phyloP scores from a whole-genome alignment of 1,284 basidiomycete genomes.

The Trametes polyzona region DNA sequence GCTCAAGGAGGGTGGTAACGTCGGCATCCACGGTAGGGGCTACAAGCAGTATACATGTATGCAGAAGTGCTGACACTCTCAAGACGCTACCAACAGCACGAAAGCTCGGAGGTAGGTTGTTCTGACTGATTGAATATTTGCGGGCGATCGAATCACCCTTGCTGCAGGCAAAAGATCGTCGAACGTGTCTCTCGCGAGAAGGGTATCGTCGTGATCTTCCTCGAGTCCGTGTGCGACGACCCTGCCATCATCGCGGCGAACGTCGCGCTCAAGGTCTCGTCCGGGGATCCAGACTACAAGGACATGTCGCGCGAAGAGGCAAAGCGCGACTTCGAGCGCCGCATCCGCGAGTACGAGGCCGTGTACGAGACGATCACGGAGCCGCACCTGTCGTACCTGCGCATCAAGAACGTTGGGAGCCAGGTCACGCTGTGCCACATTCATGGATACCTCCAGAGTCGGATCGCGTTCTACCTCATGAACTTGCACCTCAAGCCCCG shows the following conservation, averaged over 20 bases:
- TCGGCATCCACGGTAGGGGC: slow-evolving; percentile 90
- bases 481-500: slow-evolving; percentile 97
- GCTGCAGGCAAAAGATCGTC: slow-evolving; percentile 75
- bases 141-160: not conserved
- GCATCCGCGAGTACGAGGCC: slow-evolving; percentile 92
- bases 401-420: slow-evolving; percentile 88
- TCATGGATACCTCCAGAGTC: slow-evolving; percentile 92
- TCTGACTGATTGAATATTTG: not conserved
- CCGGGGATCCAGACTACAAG: slow-evolving; percentile 97
- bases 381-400: slow-evolving; percentile 83
- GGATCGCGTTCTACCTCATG: slow-evolving; percentile 99
- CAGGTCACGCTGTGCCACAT: slow-evolving; percentile 86
- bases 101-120: slow-evolving; percentile 62
- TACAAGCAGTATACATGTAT: not conserved
- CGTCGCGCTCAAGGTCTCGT: slow-evolving; percentile 93
- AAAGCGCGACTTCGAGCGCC: slow-evolving; percentile 86
- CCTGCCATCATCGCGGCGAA: slow-evolving; percentile 94
- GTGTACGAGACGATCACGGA: slow-evolving; percentile 97
- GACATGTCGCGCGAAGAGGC: slow-evolving; percentile 87
- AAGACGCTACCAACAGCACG: slow-evolving; percentile 95
- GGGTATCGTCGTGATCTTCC: slow-evolving; percentile 89
- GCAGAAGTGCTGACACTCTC: not conserved
- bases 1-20: slow-evolving; percentile 95
- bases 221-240: slow-evolving; percentile 95
- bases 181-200: slow-evolving; percentile 88